These are phyloP conservation scores for Penicillium psychrofluorescens DNA, from an alignment of 495 filamentous ascomycete species.

Conservation along the genomic window DNA sequence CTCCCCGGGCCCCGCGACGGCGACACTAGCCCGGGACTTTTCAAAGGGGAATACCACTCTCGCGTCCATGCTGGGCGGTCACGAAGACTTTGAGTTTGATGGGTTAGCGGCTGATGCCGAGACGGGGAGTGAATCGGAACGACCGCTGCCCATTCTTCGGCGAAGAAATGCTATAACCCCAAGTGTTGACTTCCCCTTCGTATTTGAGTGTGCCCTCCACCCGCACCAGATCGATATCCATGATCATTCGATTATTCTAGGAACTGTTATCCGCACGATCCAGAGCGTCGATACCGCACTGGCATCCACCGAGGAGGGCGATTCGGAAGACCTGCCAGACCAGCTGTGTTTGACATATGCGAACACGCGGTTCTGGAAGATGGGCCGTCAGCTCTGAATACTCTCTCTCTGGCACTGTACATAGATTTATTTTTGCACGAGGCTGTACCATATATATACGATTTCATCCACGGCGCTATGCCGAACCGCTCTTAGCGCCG, in stretches of 20 bases:
- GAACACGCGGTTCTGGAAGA: constrained; percentile 39
- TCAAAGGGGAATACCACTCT: constrained; percentile 30
- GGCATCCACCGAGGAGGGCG: neutral
- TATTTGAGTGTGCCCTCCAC: constrained; percentile 33
- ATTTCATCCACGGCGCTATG: too few species aligned
- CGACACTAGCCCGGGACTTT: constrained; percentile 37
- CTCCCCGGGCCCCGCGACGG: constrained; percentile 19
- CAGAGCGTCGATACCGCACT: constrained; percentile 4
- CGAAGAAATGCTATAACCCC: constrained; percentile 1
- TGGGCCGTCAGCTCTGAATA: constrained; percentile 27
- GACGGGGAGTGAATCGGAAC: neutral
- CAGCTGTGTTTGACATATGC: constrained; percentile 37
- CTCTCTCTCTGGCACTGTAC: neutral
- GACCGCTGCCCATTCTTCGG: constrained; percentile 25
- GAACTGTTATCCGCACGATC: constrained; percentile 22
- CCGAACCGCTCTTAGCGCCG: too few species aligned
- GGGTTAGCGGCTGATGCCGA: constrained; percentile 3
- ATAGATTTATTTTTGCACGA: neutral
- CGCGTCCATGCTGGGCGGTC: constrained; percentile 17
- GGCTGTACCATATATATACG: too few species aligned
- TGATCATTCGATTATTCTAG: constrained; percentile 39
- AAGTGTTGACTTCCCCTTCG: constrained; percentile 27
- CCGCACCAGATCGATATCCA: constrained; percentile 31
- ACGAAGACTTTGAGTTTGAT: constrained; percentile 33
- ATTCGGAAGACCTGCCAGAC: constrained; percentile 7